Base-by-base conservation (phyloP, 345 rosid species). In the Citrus glauca region DNA sequence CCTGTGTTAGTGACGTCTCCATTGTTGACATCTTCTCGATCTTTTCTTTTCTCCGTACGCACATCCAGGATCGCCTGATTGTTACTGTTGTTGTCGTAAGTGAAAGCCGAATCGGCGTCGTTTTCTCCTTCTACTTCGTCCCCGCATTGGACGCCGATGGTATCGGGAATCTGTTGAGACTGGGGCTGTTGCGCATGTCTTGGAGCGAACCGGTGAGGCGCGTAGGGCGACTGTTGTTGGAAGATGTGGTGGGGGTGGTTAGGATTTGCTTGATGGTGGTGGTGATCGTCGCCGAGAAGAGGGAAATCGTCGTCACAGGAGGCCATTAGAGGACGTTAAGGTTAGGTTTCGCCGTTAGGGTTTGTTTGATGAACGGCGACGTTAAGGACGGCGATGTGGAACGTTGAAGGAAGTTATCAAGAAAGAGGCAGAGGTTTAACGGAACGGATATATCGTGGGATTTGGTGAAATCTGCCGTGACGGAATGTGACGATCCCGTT, bases 271-370 rank as follows among this genome's bases (percentile, higher is more conserved):
- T 53, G 57, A 6, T 53, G 57, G 7, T 53, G 57, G 77, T 79
- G 88, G 88, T 86, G 88, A 80, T 90, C 92, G 74, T 91, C 93
- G 76, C 88, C 89, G 72, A 89, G 82, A 73, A 91, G 88, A 75
- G 95, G 73, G 90, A 92, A 91, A 82, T 94, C 98, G 86, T 90
- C 98, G 88, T 91, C 95, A 90, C 94, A 94, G 81, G 97, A 93
- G 61, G 97, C 92, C 98, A 92, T 91, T 73, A 80, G 72, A 59
- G 73, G 82, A 84, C 93, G 98, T 92, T 86, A 85, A 77, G 87
- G 73, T 79, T 81, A 1, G 20, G 22, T 53, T 17, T 53, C 7
- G 57, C 57, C 57, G 57, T 53, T 53, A 42, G 66, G 72, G 69
- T 62, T 20, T 66, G 66, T 63, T 66, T 53, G 80, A 40, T 61